phyloP scores from a whole-genome alignment of 1,284 basidiomycete genomes.

The Ganoderma resinaceum region DNA sequence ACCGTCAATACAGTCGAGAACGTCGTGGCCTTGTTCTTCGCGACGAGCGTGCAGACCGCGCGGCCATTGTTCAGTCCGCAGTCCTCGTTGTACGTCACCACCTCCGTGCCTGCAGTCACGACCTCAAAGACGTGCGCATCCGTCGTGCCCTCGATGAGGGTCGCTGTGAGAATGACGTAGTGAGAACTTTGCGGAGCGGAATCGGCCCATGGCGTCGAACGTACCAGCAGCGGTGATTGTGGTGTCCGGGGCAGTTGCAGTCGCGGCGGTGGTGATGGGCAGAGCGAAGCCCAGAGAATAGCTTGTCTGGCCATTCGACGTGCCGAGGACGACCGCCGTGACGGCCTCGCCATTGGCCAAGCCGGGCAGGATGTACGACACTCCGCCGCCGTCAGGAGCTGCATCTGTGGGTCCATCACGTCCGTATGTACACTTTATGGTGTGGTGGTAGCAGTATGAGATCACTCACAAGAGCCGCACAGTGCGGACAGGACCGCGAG shows the following conservation, averaged over 20 bases:
- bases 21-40: neutral
- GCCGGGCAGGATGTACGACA: constrained; percentile 1
- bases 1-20: neutral
- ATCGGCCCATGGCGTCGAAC: neutral
- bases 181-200: neutral
- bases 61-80: neutral
- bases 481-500: constrained; percentile 1
- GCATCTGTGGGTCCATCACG: neutral
- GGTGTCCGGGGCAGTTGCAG: neutral
- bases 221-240: constrained; percentile 7
- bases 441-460: too few relatives aligned
- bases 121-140: neutral
- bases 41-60: neutral
- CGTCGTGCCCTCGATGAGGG: constrained; percentile 4
- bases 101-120: neutral
- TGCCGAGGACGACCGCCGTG: neutral
- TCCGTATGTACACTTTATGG: neutral
- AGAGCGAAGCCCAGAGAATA: neutral
- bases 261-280: neutral
- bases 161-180: neutral
- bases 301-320: neutral
- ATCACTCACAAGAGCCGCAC: neutral
- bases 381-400: neutral
- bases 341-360: neutral
- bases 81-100: neutral